A percentile compares a stretch with the other conserved stretches of the same genome.
These are phyloP conservation scores for Eutrema heterophyllum DNA, from an alignment of 345 rosid genomes.

Conservation along the genomic window DNA sequence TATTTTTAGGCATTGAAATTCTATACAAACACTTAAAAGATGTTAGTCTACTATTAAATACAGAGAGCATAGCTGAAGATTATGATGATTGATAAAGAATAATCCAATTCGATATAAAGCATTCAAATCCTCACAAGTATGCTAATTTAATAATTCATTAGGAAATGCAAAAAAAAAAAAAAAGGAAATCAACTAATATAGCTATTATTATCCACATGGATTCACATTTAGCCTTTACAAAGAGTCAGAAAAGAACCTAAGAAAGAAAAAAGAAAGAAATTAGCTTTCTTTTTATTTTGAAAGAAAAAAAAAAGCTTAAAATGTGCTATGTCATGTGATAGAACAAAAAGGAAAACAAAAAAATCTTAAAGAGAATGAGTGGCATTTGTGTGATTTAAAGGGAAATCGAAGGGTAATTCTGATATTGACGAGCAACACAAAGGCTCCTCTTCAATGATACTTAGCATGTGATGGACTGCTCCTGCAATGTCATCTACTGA, in stretches of 20 bases:
- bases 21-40: not conserved
- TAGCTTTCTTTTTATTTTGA: not conserved
- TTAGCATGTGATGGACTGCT: conserved; percentile 81
- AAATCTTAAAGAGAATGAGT: conserved; percentile 11
- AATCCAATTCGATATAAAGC: not conserved
- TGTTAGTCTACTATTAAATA: not conserved
- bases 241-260: conserved; percentile 25
- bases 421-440: conserved; percentile 23
- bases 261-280: not conserved
- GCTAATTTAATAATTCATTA: not conserved
- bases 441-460: conserved; percentile 55
- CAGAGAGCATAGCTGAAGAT: not conserved
- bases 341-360: not conserved
- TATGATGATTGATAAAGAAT: not conserved
- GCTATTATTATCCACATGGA: conserved; percentile 6
- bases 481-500: conserved; percentile 86
- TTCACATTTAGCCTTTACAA: conserved; percentile 23
- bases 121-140: not conserved
- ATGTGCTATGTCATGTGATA: not conserved
- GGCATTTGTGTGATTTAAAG: conserved; percentile 21
- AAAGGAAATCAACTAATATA: not conserved
- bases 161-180: not conserved
- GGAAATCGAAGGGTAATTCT: conserved; percentile 15
- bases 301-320: not conserved
- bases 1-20: not conserved